Percentiles rank a stretch among this genome's conserved stretches.
Evolutionary conservation across 345 rosid species (phyloP).

Genomic region (Populus deltoides): DNA sequence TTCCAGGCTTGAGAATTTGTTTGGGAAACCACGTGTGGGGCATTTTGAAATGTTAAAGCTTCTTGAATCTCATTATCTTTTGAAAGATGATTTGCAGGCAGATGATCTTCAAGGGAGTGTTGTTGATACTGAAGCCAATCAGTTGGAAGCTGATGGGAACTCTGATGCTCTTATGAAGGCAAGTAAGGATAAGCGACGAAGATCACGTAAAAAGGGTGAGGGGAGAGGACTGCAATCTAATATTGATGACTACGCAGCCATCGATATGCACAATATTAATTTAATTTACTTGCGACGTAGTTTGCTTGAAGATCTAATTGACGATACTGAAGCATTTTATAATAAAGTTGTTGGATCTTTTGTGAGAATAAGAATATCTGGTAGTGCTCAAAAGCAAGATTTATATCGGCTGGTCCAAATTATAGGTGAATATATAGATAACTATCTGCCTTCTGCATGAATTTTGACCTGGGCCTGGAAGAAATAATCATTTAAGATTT

Average conservation of each 20-base stretch:
- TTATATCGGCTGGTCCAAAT: slow-evolving; percentile 93
- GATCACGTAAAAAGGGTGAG: slow-evolving; percentile 63
- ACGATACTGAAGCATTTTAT: slow-evolving; percentile 67
- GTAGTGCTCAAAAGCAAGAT: slow-evolving; percentile 92
- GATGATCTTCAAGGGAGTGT: slow-evolving; percentile 65
- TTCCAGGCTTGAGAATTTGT: slow-evolving; percentile 75
- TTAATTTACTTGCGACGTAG: slow-evolving; percentile 83
- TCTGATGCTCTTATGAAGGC: slow-evolving; percentile 53
- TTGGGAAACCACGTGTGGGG: slow-evolving; percentile 93
- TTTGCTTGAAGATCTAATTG: slow-evolving; percentile 81
- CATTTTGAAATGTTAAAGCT: slow-evolving; percentile 99
- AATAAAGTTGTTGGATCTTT: slow-evolving; percentile 84
- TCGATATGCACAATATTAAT: slow-evolving; percentile 81
- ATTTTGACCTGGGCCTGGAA: slow-evolving; percentile 6
- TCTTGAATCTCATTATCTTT: slow-evolving; percentile 84
- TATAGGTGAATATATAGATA: slow-evolving; percentile 58
- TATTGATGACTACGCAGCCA: slow-evolving; percentile 91
- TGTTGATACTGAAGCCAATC: slow-evolving; percentile 67
- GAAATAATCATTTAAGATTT: not conserved
- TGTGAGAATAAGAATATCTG: slow-evolving; percentile 92
- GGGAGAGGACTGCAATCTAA: slow-evolving; percentile 76
- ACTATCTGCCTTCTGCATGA: slow-evolving; percentile 2
- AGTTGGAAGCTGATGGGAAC: slow-evolving; percentile 65
- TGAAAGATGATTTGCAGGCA: slow-evolving; percentile 67
- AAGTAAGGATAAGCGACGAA: slow-evolving; percentile 76